Conservation (phyloP, 768 basidiomycete species). For the Collybia sp. region DNA sequence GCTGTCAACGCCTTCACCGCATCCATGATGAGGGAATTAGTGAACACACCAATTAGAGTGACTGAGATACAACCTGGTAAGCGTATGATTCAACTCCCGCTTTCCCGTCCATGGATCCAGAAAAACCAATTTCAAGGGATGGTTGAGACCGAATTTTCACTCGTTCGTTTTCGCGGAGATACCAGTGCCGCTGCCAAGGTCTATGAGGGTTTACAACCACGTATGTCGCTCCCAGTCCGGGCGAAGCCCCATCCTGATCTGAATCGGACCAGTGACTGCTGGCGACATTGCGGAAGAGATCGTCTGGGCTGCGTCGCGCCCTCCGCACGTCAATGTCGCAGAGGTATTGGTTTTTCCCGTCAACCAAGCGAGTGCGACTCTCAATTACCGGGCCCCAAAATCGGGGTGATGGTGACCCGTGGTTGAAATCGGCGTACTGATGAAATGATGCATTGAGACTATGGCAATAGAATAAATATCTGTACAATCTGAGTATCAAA, state of each 20-base stretch:
- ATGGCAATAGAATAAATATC: neutral
- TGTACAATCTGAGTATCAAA: neutral
- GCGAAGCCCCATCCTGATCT: neutral
- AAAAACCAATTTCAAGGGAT: slow-evolving; percentile 40
- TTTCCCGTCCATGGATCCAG: slow-evolving; percentile 7
- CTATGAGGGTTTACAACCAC: slow-evolving; percentile 82
- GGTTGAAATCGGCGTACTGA: neutral
- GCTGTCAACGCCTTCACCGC: slow-evolving; percentile 86
- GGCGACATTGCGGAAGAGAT: slow-evolving; percentile 97
- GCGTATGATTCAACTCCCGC: slow-evolving; percentile 6
- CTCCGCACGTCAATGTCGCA: slow-evolving; percentile 89
- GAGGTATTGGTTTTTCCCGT: slow-evolving; percentile 75
- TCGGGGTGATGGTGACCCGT: slow-evolving; percentile 11
- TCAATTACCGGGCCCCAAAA: slow-evolving; percentile 51
- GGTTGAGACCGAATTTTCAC: slow-evolving; percentile 92
- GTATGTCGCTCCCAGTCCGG: slow-evolving; percentile 40
- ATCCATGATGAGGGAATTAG: slow-evolving; percentile 79
- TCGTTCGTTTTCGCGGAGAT: slow-evolving; percentile 88
- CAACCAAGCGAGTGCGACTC: slow-evolving; percentile 69
- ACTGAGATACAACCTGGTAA: slow-evolving; percentile 91
- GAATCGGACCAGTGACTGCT: slow-evolving; percentile 53
- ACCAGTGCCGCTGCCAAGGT: slow-evolving; percentile 79
- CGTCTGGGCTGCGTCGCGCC: slow-evolving; percentile 92
- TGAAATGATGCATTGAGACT: neutral
- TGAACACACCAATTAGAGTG: slow-evolving; percentile 89